Conservation (phyloP, 108 stramenopile genomes). For the Cyclotella atomus region DNA sequence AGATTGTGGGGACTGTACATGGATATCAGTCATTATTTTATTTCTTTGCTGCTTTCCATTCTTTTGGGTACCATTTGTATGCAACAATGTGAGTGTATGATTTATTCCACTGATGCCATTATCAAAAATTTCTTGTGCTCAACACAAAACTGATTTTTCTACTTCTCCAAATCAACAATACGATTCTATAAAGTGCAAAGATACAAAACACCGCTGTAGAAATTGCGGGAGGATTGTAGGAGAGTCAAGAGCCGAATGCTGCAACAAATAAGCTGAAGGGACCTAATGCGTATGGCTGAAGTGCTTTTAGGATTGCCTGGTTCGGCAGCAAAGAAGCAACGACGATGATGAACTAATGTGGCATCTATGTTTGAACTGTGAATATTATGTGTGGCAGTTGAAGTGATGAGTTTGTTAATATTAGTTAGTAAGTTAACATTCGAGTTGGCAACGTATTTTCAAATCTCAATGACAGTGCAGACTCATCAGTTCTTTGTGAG, state of each 20-base stretch:
- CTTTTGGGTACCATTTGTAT: conserved; percentile 43
- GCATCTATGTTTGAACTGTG: background rate
- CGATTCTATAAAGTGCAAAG: conserved; percentile 28
- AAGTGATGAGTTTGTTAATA: background rate
- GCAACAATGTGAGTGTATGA: conserved; percentile 24
- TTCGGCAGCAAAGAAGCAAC: too few relatives aligned
- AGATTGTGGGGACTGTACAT: conserved; percentile 35
- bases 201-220: conserved; percentile 40
- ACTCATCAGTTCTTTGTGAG: conserved; percentile 41
- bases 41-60: conserved; percentile 33
- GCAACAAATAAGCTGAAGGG: conserved; percentile 2
- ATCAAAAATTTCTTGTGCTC: too few relatives aligned
- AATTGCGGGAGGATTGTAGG: conserved; percentile 46
- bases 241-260: conserved; percentile 35
- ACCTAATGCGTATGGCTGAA: background rate
- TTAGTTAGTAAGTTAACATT: conserved; percentile 52
- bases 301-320: too few relatives aligned
- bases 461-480: conserved; percentile 32
- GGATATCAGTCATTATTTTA: conserved; percentile 29
- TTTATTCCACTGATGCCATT: too few relatives aligned
- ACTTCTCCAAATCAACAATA: too few relatives aligned
- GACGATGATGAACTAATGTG: background rate
- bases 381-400: background rate
- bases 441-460: conserved; percentile 38
- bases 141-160: too few relatives aligned